phyloP scores from a whole-genome alignment of 306 rosid genomes.

The Canavalia ensiformis region DNA sequence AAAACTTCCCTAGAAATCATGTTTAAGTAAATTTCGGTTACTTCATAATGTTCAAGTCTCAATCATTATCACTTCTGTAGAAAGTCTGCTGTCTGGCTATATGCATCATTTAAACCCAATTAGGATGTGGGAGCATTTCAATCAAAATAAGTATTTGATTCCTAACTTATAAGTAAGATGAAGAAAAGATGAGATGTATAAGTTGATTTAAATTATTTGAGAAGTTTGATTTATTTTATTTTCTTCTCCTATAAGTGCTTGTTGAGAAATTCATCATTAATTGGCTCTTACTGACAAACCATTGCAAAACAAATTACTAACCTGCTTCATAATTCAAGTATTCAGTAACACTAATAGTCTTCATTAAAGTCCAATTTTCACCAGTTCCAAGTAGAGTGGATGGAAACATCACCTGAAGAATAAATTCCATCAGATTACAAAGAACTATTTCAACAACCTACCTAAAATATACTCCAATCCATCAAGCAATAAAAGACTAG shows the following conservation, averaged over 20 bases:
- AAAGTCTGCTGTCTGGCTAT: slow-evolving; percentile 13
- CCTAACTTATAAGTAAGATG: not conserved
- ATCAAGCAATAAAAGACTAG: slow-evolving; percentile 19
- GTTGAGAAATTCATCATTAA: not conserved
- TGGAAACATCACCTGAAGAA: slow-evolving; percentile 95
- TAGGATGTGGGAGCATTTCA: not conserved
- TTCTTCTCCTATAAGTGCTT: not conserved
- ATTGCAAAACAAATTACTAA: slow-evolving; percentile 37
- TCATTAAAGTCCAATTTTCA: slow-evolving; percentile 95
- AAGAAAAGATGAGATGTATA: not conserved
- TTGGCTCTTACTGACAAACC: not conserved
- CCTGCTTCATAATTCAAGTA: slow-evolving; percentile 97
- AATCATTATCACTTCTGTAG: slow-evolving; percentile 24
- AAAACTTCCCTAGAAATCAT: slow-evolving; percentile 79
- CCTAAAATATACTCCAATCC: slow-evolving; percentile 13
- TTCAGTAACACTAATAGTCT: slow-evolving; percentile 97
- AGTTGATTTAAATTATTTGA: not conserved
- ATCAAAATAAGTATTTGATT: slow-evolving; percentile 6
- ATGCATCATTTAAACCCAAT: slow-evolving; percentile 8
- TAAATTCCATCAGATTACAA: slow-evolving; percentile 22
- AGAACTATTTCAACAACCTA: slow-evolving; percentile 22
- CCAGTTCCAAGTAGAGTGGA: slow-evolving; percentile 91
- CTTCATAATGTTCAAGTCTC: slow-evolving; percentile 36
- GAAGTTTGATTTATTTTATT: not conserved
- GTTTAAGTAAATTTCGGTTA: not conserved